Conservation (phyloP, 257 asterid species). For the Avicennia marina region DNA sequence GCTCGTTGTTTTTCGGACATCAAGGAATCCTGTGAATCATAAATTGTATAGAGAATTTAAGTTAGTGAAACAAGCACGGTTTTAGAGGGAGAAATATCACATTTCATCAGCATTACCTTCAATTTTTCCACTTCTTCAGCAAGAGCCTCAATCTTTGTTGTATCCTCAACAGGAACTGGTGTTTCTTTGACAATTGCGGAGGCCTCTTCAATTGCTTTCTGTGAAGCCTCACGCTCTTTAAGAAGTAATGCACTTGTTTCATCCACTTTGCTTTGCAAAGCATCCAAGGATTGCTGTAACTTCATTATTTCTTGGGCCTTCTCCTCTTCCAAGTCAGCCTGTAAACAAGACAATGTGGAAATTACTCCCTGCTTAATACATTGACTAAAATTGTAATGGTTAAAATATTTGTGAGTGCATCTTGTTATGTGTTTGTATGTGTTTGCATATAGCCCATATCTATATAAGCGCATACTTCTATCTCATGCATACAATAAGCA, state of each 20-base stretch:
- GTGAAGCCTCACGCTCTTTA: conserved; percentile 82
- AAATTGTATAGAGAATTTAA: conserved; percentile 14
- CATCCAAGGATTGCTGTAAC: conserved; percentile 71
- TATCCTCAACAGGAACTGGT: conserved; percentile 79
- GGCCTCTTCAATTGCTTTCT: conserved; percentile 88
- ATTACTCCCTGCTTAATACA: neutral
- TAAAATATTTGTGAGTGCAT: neutral
- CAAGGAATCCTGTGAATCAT: conserved; percentile 43
- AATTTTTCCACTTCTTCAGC: conserved; percentile 63
- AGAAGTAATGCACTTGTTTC: conserved; percentile 59
- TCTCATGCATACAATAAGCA: neutral
- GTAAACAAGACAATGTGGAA: conserved; percentile 12
- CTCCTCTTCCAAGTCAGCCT: conserved; percentile 85
- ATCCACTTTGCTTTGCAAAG: conserved; percentile 69
- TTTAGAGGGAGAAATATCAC: conserved; percentile 2
- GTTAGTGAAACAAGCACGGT: conserved; percentile 7
- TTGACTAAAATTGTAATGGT: neutral
- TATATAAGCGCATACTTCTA: neutral
- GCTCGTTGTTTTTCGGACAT: conserved; percentile 75
- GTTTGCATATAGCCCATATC: too few relatives aligned
- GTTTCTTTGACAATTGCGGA: conserved; percentile 65
- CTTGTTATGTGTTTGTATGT: too few relatives aligned
- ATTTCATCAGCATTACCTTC: conserved; percentile 47
- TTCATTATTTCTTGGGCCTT: conserved; percentile 64
- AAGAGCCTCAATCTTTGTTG: conserved; percentile 65